A percentile compares a stretch with the other conserved stretches of the same genome.
Evolutionary conservation across 768 basidiomycete species (phyloP).

Genomic region (Boletus subparvulus): DNA sequence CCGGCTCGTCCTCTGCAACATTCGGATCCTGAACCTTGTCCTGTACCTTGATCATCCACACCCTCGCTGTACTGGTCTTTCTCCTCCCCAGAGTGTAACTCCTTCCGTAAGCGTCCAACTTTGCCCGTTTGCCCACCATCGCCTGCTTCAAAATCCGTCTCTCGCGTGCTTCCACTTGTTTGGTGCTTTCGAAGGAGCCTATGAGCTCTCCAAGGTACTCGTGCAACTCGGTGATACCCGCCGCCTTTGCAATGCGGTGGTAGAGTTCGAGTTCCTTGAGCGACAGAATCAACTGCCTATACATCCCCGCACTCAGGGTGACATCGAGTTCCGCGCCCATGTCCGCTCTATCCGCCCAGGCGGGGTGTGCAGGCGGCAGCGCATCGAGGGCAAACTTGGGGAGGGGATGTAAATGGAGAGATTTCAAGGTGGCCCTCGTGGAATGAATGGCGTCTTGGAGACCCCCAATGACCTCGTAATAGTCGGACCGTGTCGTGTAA

Average conservation of each 20-base stretch:
- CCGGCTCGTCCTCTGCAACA: neutral
- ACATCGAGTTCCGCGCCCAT: slow-evolving; percentile 58
- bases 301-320: slow-evolving; percentile 65
- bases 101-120: slow-evolving; percentile 74
- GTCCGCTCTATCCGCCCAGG: slow-evolving; percentile 68
- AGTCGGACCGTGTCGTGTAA: slow-evolving; percentile 77
- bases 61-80: slow-evolving; percentile 87
- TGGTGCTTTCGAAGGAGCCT: slow-evolving; percentile 64
- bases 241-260: slow-evolving; percentile 27
- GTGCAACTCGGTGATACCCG: slow-evolving; percentile 47
- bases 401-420: slow-evolving; percentile 73
- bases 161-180: slow-evolving; percentile 46
- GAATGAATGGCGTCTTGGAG: slow-evolving; percentile 64
- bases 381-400: slow-evolving; percentile 64
- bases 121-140: slow-evolving; percentile 52
- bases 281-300: slow-evolving; percentile 60
- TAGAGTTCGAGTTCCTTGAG: slow-evolving; percentile 70
- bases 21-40: slow-evolving; percentile 35
- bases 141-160: slow-evolving; percentile 23
- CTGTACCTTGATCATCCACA: slow-evolving; percentile 83
- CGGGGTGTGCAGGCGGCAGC: slow-evolving; percentile 55
- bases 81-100: slow-evolving; percentile 84
- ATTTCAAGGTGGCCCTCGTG: slow-evolving; percentile 58
- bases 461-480: slow-evolving; percentile 67
- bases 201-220: slow-evolving; percentile 60